Evolutionary conservation across 176 grass and related monocot species (phyloP).

Genomic region (Paspalum vaginatum): DNA sequence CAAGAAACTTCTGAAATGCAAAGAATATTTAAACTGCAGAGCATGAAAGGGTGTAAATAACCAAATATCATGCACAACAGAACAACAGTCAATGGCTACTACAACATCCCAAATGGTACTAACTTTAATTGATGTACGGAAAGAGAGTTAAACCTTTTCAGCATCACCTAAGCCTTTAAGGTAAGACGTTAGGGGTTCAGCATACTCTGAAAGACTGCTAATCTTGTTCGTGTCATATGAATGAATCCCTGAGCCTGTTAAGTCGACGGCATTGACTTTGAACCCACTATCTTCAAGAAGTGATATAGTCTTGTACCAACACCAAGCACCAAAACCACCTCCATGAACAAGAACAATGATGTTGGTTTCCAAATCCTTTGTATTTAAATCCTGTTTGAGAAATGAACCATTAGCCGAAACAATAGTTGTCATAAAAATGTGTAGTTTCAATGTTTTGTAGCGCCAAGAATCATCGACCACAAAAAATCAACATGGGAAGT

Average conservation of each 20-base stretch:
- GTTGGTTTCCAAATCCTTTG: conserved; percentile 77
- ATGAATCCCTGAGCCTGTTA: conserved; percentile 90
- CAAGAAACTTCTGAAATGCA: neutral
- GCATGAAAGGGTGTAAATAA: neutral
- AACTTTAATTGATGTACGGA: conserved; percentile 15
- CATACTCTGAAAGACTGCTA: conserved; percentile 76
- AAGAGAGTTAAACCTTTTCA: conserved; percentile 76
- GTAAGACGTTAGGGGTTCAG: conserved; percentile 72
- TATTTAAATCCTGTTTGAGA: conserved; percentile 67
- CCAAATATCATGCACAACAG: neutral
- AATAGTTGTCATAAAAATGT: neutral
- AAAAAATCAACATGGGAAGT: too few species aligned
- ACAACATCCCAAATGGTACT: conserved; percentile 21
- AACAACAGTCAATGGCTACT: neutral
- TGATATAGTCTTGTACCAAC: conserved; percentile 96
- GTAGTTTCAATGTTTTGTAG: too few species aligned
- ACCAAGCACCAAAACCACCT: conserved; percentile 98
- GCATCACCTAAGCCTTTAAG: conserved; percentile 64
- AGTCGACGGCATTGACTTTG: conserved; percentile 92
- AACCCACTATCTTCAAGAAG: conserved; percentile 90
- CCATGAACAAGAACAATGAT: conserved; percentile 92
- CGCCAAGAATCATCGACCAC: too few species aligned
- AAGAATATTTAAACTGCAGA: neutral
- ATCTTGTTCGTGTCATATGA: conserved; percentile 82
- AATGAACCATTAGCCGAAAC: conserved; percentile 14